Evolutionary conservation across 805 yeast genomes (phyloP).

Genomic region (Blastobotrys robertii): DNA sequence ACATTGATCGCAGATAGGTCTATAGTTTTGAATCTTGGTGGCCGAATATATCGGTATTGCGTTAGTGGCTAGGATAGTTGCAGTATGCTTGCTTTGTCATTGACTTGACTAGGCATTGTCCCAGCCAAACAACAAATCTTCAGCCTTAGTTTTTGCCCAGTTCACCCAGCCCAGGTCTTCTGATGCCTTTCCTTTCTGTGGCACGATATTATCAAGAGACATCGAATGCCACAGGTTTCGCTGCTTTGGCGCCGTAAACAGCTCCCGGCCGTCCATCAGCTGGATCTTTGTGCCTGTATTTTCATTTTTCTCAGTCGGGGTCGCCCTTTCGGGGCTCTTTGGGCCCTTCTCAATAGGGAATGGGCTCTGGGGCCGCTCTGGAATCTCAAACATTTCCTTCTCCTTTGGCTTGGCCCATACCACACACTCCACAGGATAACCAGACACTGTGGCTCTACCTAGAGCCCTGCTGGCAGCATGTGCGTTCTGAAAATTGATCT

Average conservation of each 20-base stretch:
- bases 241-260: not conserved
- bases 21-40: no score
- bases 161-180: slow-evolving; percentile 35
- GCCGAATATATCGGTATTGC: no score
- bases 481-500: slow-evolving; percentile 69
- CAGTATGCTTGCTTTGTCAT: not conserved
- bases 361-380: slow-evolving; percentile 2
- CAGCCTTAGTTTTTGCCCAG: slow-evolving; percentile 27
- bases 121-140: slow-evolving; percentile 48
- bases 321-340: not conserved
- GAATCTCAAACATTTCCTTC: slow-evolving; percentile 6
- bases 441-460: slow-evolving; percentile 48
- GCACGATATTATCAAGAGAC: not conserved
- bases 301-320: slow-evolving; percentile 12
- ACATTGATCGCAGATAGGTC: no score
- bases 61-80: no score
- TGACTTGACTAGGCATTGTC: slow-evolving; percentile 31
- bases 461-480: slow-evolving; percentile 74
- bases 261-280: slow-evolving; percentile 4
- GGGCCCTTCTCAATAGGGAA: not conserved
- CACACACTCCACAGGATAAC: slow-evolving; percentile 49
- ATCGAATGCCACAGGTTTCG: no score
- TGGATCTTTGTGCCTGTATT: slow-evolving; percentile 3
- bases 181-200: not conserved
- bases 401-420: slow-evolving; percentile 49